Evolutionary conservation across 2,329 filamentous ascomycete species (phyloP).

Genomic region (Penicillium hesseltinei): DNA sequence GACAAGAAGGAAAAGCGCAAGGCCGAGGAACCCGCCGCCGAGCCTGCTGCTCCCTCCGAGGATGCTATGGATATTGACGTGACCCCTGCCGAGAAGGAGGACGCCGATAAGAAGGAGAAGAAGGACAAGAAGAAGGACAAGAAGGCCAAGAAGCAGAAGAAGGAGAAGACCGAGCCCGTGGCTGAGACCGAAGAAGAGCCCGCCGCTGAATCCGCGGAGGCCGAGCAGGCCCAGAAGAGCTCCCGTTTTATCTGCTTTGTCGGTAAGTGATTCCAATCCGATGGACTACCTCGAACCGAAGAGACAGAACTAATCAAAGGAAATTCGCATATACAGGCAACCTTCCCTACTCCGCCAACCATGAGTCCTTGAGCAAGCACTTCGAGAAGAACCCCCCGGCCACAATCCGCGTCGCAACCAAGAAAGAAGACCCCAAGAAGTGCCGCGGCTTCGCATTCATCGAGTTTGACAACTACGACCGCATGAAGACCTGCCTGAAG

Average conservation of each 20-base stretch:
- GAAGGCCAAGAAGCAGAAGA: conserved; percentile 15
- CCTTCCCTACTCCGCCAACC: conserved; percentile 79
- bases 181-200: conserved; percentile 18
- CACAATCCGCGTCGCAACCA: conserved; percentile 70
- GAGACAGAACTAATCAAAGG: not conserved
- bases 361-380: conserved; percentile 66
- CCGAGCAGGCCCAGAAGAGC: conserved; percentile 34
- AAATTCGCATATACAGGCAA: conserved; percentile 59
- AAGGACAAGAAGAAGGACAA: conserved; percentile 22
- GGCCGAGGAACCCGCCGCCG: conserved; percentile 10
- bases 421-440: conserved; percentile 59
- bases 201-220: conserved; percentile 19
- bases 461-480: conserved; percentile 81
- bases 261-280: conserved; percentile 48
- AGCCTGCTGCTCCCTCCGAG: conserved; percentile 7
- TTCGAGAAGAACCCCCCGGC: conserved; percentile 73
- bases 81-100: conserved; percentile 18
- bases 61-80: conserved; percentile 14
- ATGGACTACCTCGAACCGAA: not conserved
- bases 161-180: conserved; percentile 19
- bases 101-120: conserved; percentile 21
- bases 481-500: conserved; percentile 90
- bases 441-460: conserved; percentile 81
- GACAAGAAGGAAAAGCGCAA: conserved; percentile 19
- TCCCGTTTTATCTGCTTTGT: conserved; percentile 75